Conservation (phyloP, 495 filamentous ascomycete genomes). For the Aspergillus funiculosus region DNA sequence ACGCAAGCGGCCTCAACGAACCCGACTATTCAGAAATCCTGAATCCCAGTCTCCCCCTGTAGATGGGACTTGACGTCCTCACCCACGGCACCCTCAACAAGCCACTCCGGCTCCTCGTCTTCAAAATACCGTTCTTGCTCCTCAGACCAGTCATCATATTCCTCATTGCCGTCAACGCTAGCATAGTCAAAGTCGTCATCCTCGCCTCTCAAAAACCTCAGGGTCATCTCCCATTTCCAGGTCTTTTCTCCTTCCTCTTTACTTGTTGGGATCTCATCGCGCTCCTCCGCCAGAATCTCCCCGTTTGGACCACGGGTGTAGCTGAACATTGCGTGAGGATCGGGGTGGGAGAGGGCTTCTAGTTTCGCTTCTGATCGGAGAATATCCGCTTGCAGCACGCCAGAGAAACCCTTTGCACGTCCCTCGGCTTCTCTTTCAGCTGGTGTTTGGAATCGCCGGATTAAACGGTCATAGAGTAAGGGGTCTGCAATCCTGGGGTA, state of each 20-base stretch:
- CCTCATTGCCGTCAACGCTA: constrained; percentile 61
- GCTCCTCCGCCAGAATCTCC: constrained; percentile 52
- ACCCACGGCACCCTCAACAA: constrained; percentile 42
- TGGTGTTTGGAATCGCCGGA: constrained; percentile 70
- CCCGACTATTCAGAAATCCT: constrained; percentile 60
- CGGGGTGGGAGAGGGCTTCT: constrained; percentile 53
- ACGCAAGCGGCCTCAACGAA: too few species aligned
- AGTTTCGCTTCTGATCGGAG: constrained; percentile 67
- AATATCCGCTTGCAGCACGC: constrained; percentile 65
- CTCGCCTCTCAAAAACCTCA: constrained; percentile 63
- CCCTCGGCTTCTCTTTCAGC: constrained; percentile 69
- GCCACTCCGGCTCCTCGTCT: constrained; percentile 64
- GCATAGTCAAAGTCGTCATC: constrained; percentile 74
- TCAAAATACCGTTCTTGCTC: constrained; percentile 71
- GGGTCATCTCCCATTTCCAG: constrained; percentile 63
- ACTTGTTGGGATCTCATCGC: constrained; percentile 50
- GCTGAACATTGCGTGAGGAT: constrained; percentile 45
- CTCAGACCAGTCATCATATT: constrained; percentile 56
- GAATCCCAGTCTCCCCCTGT: constrained; percentile 69
- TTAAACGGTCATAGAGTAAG: constrained; percentile 70
- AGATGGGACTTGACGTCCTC: constrained; percentile 34
- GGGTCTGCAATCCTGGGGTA: constrained; percentile 51
- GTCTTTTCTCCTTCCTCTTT: constrained; percentile 59
- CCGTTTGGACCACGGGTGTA: constrained; percentile 46
- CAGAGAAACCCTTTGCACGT: constrained; percentile 64